phyloP scores from a whole-genome alignment of 495 filamentous ascomycete species.

The Aspergillus baeticus region DNA sequence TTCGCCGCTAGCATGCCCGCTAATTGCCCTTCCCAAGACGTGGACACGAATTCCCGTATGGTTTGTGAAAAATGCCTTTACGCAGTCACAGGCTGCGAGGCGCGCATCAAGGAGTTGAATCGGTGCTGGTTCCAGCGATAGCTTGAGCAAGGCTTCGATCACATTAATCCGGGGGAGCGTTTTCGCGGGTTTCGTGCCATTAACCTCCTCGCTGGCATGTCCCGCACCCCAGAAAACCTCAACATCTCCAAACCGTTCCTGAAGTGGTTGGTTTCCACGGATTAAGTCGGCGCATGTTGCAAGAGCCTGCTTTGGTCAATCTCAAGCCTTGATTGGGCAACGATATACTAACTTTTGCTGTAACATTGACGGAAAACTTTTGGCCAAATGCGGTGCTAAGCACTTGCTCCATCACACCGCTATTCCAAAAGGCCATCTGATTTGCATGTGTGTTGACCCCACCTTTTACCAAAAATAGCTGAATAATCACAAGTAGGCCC shows the following conservation, averaged over 20 bases:
- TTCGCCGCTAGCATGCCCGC: slow-evolving; percentile 74
- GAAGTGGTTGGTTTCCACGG: slow-evolving; percentile 72
- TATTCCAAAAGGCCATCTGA: slow-evolving; percentile 80
- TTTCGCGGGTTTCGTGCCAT: slow-evolving; percentile 49
- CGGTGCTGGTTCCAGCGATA: slow-evolving; percentile 67
- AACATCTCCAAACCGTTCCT: slow-evolving; percentile 86
- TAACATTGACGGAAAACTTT: slow-evolving; percentile 70
- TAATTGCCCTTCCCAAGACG: slow-evolving; percentile 85
- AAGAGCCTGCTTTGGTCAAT: slow-evolving; percentile 58
- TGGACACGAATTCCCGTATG: slow-evolving; percentile 77
- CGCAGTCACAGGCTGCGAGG: slow-evolving; percentile 80
- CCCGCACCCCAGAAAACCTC: slow-evolving; percentile 42
- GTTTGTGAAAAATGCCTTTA: slow-evolving; percentile 86
- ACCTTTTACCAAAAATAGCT: slow-evolving; percentile 79
- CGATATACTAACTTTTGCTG: slow-evolving; percentile 63
- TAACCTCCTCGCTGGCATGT: slow-evolving; percentile 28
- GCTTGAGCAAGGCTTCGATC: slow-evolving; percentile 89
- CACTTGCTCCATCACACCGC: slow-evolving; percentile 77
- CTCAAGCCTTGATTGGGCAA: slow-evolving; percentile 7
- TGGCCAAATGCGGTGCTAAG: slow-evolving; percentile 82
- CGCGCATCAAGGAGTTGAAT: slow-evolving; percentile 73
- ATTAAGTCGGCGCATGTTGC: slow-evolving; percentile 86
- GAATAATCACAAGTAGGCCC: slow-evolving; percentile 80
- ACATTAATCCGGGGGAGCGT: slow-evolving; percentile 66
- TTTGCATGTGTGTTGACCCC: slow-evolving; percentile 79